Evolutionary conservation across 331 rosid genomes (phyloP), one percentile per base, ranked within the genome.

Genomic region (Pyracantha coccinea): DNA sequence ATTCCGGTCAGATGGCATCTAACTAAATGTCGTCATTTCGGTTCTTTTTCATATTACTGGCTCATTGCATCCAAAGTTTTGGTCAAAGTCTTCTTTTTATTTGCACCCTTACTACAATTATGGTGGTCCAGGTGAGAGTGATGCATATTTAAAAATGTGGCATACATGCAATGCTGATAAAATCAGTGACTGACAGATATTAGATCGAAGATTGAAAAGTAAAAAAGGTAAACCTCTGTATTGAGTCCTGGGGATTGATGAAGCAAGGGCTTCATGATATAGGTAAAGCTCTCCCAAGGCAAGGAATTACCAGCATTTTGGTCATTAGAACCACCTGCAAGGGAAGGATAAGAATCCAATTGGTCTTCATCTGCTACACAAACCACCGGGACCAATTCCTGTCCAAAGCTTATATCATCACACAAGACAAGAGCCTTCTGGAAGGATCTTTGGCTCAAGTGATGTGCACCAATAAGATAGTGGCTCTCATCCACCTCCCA

Each of bases 401-500:
- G 84, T 76, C 99, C 99, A 70, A 85, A 90, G 90, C 99, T 95
- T 77, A 95, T 84, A 83, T 95, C 99, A 82, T 81, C 89, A 76
- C 97, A 95, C 69, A 95, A 75, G 79, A 92, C 74, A 60, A 63
- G 59, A 63, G 77, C 86, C 74, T 84, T 89, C 74, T 84, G 85
- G 80, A 68, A 59, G 61, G 86, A 82, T 24, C 79, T 86, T 62
- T 68, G 83, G 25, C 84, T 80, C 82, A 91, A 76, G 84, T 84
- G 76, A 21, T n/a, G 81, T 25, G 89, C 84, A 84, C 85, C 80
- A 59, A 92, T 77, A 67, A 85, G 77, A 83, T 80, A 92, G 80
- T 90, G 96, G 82, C 93, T 83, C 75, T 92, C 96, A 69, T 88
- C 97, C 74, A 81, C 84, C 74, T 85, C 87, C 90, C 88, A 89